phyloP scores from a whole-genome alignment of 2,329 filamentous ascomycete species.

The Ophiostoma novo-ulmi region DNA sequence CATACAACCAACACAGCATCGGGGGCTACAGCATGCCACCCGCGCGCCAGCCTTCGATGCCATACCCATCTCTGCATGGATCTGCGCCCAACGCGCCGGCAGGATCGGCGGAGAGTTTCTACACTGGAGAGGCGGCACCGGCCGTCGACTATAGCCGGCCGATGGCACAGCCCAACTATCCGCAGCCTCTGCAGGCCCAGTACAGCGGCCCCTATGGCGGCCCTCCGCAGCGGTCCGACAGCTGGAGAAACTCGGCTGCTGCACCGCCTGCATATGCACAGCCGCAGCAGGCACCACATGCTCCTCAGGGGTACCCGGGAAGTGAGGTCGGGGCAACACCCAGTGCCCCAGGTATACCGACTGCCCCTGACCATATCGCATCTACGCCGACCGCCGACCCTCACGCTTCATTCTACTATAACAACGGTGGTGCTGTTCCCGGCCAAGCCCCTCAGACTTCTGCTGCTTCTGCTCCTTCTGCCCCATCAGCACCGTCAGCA shows the following conservation, averaged over 20 bases:
- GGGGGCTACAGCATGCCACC: slow-evolving; percentile 58
- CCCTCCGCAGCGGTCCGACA: slow-evolving; percentile 47
- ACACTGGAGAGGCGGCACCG: slow-evolving; percentile 57
- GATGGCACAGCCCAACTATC: slow-evolving; percentile 5
- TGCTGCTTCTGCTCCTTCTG: background rate
- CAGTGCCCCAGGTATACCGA: slow-evolving; percentile 26
- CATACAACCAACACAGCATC: slow-evolving; percentile 76
- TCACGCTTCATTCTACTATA: slow-evolving; percentile 56
- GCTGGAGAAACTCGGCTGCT: slow-evolving; percentile 46
- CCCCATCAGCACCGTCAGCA: background rate
- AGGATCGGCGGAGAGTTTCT: slow-evolving; percentile 71
- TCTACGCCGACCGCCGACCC: slow-evolving; percentile 44
- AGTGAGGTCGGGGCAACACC: slow-evolving; percentile 8
- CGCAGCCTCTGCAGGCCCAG: slow-evolving; percentile 10
- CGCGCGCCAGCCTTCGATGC: slow-evolving; percentile 49
- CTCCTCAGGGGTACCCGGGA: slow-evolving; percentile 16
- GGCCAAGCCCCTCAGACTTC: background rate
- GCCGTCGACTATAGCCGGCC: slow-evolving; percentile 43
- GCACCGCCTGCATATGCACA: slow-evolving; percentile 34
- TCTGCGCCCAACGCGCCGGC: slow-evolving; percentile 38
- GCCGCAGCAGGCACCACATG: slow-evolving; percentile 9
- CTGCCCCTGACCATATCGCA: slow-evolving; percentile 32
- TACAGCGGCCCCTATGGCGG: slow-evolving; percentile 38
- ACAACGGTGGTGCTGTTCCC: slow-evolving; percentile 32
- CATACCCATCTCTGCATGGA: slow-evolving; percentile 67